Evolutionary conservation across 2,329 filamentous ascomycete genomes (phyloP).

Genomic region (Trichoderma polysporum): DNA sequence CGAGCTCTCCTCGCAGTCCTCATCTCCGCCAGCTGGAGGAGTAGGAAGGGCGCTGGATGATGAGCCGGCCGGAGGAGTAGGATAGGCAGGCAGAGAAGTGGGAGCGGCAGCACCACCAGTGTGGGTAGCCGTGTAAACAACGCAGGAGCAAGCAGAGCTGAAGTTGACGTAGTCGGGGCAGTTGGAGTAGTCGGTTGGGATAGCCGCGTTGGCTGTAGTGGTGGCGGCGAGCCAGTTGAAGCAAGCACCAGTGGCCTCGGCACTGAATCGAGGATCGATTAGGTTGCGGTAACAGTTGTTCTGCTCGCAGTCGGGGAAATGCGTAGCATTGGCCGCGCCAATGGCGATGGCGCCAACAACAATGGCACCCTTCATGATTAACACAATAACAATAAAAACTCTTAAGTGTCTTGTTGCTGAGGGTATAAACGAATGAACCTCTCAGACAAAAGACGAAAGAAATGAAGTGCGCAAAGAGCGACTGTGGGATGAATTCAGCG

Average conservation of each 20-base stretch:
- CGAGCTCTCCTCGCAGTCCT: conserved; percentile 16
- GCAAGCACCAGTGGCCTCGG: conserved; percentile 35
- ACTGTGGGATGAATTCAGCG: conserved; percentile 18
- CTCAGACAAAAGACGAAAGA: conserved; percentile 9
- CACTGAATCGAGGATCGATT: conserved; percentile 34
- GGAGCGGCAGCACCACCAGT: conserved; percentile 24
- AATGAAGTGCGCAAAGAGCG: conserved; percentile 10
- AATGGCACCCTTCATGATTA: conserved; percentile 37
- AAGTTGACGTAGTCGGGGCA: conserved; percentile 27
- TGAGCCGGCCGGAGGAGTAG: conserved; percentile 1
- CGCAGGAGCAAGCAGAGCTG: conserved; percentile 40
- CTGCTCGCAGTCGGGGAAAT: conserved; percentile 32
- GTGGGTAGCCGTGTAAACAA: conserved; percentile 38
- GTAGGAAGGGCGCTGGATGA: conserved; percentile 25
- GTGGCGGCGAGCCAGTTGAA: conserved; percentile 33
- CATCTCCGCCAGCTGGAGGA: neutral
- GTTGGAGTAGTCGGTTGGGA: conserved; percentile 36
- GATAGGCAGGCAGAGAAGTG: conserved; percentile 12
- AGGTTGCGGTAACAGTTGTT: conserved; percentile 41
- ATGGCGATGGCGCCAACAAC: conserved; percentile 36
- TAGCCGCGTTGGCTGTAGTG: conserved; percentile 29
- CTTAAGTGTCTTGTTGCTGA: conserved; percentile 12
- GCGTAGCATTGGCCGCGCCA: conserved; percentile 30
- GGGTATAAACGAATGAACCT: conserved; percentile 21
- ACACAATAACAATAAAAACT: conserved; percentile 6